Evolutionary conservation across 139 green algal genomes (phyloP), one percentile per base, ranked within the genome.

Genomic region (Chlorella ohadii): DNA sequence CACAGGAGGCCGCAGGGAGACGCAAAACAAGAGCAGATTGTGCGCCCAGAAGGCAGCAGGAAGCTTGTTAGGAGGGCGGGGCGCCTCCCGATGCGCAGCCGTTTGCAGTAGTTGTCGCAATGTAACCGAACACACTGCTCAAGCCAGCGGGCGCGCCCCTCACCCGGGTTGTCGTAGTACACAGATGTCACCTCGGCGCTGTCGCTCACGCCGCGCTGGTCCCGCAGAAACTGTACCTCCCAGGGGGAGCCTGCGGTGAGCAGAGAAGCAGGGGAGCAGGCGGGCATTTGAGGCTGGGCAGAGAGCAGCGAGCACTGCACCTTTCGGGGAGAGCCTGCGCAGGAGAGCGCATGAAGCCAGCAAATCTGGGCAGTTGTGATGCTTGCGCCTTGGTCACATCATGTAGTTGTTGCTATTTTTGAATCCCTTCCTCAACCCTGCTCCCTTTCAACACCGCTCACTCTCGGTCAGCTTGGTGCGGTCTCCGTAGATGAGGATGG

Each of bases 401-500:
- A n/a, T n/a, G n/a, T n/a, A n/a, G n/a, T n/a, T n/a, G n/a, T n/a
- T n/a, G n/a, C n/a, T n/a, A n/a, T n/a, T n/a, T n/a, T n/a, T n/a
- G n/a, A n/a, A n/a, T n/a, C 22, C 20, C 6, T n/a, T 2, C 59
- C 22, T 22, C 20, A 66, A 13, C 59, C 2, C 7, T 33, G 19
- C 59, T 31, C 6, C 19, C 64, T 31, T 39, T n/a, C n/a, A n/a
- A n/a, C n/a, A n/a, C n/a, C 44, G 34, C 76, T n/a, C 72, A 75
- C 75, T 66, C 22, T 90, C 77, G 22, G 55, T 82, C 41, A 87
- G 67, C 47, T 84, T 86, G 6, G 66, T 56, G 12, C 83, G 82
- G 27, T 89, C 74, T 27, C 91, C 94, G 71, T 92, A 97, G 41
- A 97, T 91, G 61, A 97, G 92, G n/a, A 97, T 65, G 6, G 94